These are phyloP conservation scores for Endocalyx cinctus DNA, from an alignment of 2,329 filamentous ascomycete species.

Conservation along the genomic window DNA sequence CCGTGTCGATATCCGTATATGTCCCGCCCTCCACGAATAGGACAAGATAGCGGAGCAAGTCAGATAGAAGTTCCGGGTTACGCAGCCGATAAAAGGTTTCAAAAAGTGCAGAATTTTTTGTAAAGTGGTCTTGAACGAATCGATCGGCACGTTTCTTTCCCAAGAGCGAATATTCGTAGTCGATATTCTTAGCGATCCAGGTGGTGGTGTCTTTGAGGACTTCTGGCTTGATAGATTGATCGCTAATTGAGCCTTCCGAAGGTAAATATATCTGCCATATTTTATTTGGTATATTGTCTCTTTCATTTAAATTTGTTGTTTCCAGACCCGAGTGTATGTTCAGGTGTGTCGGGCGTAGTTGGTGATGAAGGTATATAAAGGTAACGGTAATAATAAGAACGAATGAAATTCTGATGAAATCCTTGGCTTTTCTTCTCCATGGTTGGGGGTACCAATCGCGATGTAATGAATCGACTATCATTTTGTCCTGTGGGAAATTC, in stretches of 20 bases:
- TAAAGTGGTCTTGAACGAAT: background rate
- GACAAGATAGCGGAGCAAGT: background rate
- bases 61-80: background rate
- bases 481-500: no score
- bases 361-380: no score
- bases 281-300: background rate
- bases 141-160: background rate
- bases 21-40: background rate
- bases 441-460: no score
- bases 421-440: no score
- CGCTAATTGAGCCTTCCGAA: background rate
- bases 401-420: no score
- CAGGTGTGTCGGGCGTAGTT: no score
- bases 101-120: background rate
- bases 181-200: background rate
- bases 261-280: constrained; percentile 1
- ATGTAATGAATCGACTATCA: no score
- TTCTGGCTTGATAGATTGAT: background rate
- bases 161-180: background rate
- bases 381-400: no score
- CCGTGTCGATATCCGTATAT: constrained; percentile 1
- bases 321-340: no score
- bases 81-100: background rate
- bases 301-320: no score
- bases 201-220: background rate